Conservation (phyloP, 164 flowering plant species). For the Sextonia rubra region DNA sequence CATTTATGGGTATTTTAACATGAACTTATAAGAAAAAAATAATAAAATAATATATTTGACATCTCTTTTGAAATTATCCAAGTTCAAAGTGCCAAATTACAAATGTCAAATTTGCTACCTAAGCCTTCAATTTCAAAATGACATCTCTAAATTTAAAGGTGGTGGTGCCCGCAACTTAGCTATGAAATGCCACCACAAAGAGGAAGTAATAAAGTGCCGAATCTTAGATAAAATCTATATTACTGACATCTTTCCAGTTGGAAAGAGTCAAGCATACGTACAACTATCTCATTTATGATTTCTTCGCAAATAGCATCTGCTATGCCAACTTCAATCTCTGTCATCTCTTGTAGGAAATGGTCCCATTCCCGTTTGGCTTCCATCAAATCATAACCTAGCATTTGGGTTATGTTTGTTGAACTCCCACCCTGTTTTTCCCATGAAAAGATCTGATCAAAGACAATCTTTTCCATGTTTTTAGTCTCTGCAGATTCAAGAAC, state of each 20-base stretch:
- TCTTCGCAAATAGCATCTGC: slow-evolving; percentile 15
- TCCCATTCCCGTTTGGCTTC: slow-evolving; percentile 1
- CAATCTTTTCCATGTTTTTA: slow-evolving; percentile 1
- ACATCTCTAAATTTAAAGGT: too few species aligned
- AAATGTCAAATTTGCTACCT: too few species aligned
- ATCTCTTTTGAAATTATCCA: too few species aligned
- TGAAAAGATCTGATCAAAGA: slow-evolving; percentile 13
- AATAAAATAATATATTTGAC: too few species aligned
- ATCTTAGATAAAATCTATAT: not conserved
- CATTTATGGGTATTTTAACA: too few species aligned
- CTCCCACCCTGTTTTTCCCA: slow-evolving; percentile 7
- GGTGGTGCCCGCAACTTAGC: too few species aligned
- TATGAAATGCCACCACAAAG: too few species aligned
- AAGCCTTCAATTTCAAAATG: too few species aligned
- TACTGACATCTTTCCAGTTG: not conserved
- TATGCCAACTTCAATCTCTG: slow-evolving; percentile 9
- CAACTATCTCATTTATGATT: slow-evolving; percentile 6
- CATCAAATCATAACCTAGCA: slow-evolving; percentile 1
- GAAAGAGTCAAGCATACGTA: not conserved
- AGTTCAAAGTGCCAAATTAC: too few species aligned
- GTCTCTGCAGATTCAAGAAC: not conserved
- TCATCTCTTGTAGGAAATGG: slow-evolving; percentile 6
- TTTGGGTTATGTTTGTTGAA: slow-evolving; percentile 7
- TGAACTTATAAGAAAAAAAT: too few species aligned
- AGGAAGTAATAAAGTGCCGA: not conserved